Base-by-base conservation (phyloP, 1,284 basidiomycete genomes). In the Thelephora terrestris region DNA sequence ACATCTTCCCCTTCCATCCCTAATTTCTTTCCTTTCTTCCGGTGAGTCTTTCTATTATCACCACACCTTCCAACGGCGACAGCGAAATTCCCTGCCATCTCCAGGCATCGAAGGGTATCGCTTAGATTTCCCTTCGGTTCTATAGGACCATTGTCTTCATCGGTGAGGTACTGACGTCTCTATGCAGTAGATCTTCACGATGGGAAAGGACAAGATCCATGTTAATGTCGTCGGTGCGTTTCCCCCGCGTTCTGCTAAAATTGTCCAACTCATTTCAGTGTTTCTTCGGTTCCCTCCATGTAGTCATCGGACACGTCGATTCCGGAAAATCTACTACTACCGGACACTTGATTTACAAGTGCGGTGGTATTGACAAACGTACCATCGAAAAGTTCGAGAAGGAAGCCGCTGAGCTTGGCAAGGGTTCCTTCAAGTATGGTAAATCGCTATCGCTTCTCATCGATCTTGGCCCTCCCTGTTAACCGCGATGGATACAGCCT, bases 321-420 rank as follows among this genome's bases (percentile, higher is more conserved):
- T 91, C 89, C 68, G 90, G 95, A 63, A 98, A 98, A 79, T 98
- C 94, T 58, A 99, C 95, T 74, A 99, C 95, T 68, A 99, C 96
- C 65, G 96, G 96, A 63, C 96, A 99, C 81, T 80, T 99, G 76
- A 99, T 99, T 85, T 98, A 98, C 91, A 98, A 99, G 86, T 99
- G 95, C 73, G 95, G 95, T 85, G 96, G 96, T 91, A 99, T 99
- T 78, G 96, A 99, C 75, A 99, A 99, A 81, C 95, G 96, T 87
- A 98, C 94, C 71, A 97, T 99, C 64, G 94, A 99, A 78, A 99
- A 98, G 79, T 99, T 98, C 82, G 95, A 99, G 84, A 99, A 99
- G 86, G 95, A 99, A 78, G 96, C 95, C 65, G 91, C 92, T 76
- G 95, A 99, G 73, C 88, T 98, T 68, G 96, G 95, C 69, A 99